Percentiles rank a stretch among this genome's conserved stretches.
Evolutionary conservation across 495 filamentous ascomycete species (phyloP).

Genomic region (Haplographium delicatum): DNA sequence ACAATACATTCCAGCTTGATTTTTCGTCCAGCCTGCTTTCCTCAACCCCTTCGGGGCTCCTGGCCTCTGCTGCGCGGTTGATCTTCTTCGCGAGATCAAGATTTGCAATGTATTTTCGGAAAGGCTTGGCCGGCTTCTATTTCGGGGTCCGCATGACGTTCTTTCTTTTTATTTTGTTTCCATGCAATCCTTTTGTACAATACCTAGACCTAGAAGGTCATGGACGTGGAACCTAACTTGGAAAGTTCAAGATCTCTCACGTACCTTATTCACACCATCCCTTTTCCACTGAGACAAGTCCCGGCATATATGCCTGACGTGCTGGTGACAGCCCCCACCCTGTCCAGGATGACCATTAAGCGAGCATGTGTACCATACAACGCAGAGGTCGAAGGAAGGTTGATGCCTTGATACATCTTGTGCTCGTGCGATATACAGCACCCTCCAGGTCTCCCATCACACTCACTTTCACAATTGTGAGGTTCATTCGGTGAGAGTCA

Average conservation of each 20-base stretch:
- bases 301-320: background rate
- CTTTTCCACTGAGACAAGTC: background rate
- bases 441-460: no score
- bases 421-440: no score
- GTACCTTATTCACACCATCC: no score
- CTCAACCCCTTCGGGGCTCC: background rate
- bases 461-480: no score
- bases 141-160: constrained; percentile 5
- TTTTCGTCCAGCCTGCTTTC: background rate
- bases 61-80: background rate
- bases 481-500: no score
- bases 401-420: no score
- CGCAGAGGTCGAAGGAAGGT: no score
- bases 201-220: background rate
- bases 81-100: constrained; percentile 3
- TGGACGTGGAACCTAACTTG: no score
- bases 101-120: background rate
- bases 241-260: no score
- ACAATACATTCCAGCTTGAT: background rate
- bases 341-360: no score
- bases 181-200: background rate
- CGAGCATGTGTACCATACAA: no score
- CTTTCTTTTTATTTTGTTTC: no score
- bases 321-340: background rate
- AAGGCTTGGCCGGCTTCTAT: background rate